Evolutionary conservation across 2,329 filamentous ascomycete genomes (phyloP).

Genomic region (Pezicula rhizophila): DNA sequence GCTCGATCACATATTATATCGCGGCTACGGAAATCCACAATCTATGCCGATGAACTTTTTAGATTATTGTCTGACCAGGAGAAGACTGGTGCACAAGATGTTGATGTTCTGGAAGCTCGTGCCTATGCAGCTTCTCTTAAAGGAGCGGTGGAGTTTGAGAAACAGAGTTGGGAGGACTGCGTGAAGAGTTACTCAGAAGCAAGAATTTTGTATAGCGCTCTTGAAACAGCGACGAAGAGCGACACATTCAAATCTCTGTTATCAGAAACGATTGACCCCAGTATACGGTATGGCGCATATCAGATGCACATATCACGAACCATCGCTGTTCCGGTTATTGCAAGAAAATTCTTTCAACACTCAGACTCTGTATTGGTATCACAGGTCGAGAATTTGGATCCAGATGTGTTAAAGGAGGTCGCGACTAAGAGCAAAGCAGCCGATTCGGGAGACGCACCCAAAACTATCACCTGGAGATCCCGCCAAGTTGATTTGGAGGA

Average conservation of each 20-base stretch:
- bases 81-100: constrained; percentile 58
- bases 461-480: constrained; percentile 78
- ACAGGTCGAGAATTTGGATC: constrained; percentile 65
- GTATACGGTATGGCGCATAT: constrained; percentile 90
- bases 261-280: constrained; percentile 81
- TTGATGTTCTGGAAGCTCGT: constrained; percentile 75
- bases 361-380: constrained; percentile 56
- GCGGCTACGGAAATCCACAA: constrained; percentile 73
- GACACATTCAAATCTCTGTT: constrained; percentile 84
- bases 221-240: constrained; percentile 60
- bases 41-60: constrained; percentile 62
- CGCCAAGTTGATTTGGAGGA: constrained; percentile 86
- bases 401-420: constrained; percentile 57
- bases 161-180: constrained; percentile 76
- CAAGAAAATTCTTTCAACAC: constrained; percentile 69
- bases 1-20: constrained; percentile 86
- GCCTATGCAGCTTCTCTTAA: constrained; percentile 75
- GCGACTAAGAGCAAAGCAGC: constrained; percentile 41
- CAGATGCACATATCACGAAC: constrained; percentile 84
- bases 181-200: constrained; percentile 70
- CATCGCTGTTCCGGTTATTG: constrained; percentile 71
- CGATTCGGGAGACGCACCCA: constrained; percentile 53
- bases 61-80: constrained; percentile 56
- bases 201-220: constrained; percentile 74
- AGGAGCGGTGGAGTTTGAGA: constrained; percentile 79